Evolutionary conservation across 139 green algal species (phyloP), one percentile per base, ranked within the genome.

Genomic region (Closterium sp.): DNA sequence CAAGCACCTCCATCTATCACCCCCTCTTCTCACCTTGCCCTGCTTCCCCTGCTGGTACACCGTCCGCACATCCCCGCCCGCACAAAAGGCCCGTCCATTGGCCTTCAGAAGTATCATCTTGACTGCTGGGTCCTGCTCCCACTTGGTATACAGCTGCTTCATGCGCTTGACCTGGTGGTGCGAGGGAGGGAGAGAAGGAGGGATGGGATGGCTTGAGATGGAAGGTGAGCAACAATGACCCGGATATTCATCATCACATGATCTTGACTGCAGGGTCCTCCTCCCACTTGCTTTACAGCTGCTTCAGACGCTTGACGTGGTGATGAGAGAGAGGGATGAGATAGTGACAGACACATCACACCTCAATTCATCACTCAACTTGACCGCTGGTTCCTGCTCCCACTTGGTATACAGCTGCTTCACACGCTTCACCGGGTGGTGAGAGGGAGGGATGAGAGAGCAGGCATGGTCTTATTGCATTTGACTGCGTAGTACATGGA

Each of bases 41-140:
- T 76, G 55, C 55, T 76, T 76, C 55, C 89, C 91, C 86, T 91
- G 84, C 36, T 88, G 30, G n/a, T 90, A 84, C 0, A 94, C 43
- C 2, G 91, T 91, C 21, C 91, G 89, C 10, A 94, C 92, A 32
- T 94, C 92, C 5, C 92, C 92, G 21, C 92, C 92, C 31, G 92
- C 89, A 25, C 92, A 94, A 34, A 94, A 94, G 38, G 90, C 92
- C 5, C 92, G 69, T 28, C 92, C 92, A 10, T 38, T 86, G 4
- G 91, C 89, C 89, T 89, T 93, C 33, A 93, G 33, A 30, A 89
- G 19, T 16, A 94, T 89, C 19, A 90, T 84, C 19, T 90, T 86
- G 31, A 94, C 89, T 10, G 19, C 89, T n/a, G 89, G 89, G 23
- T 33, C 55, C 8, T 30, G 28, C 6, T 94, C 89, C 89, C 91